phyloP scores from a whole-genome alignment of 129 eudicot species.

The Flaveria trinervia region DNA sequence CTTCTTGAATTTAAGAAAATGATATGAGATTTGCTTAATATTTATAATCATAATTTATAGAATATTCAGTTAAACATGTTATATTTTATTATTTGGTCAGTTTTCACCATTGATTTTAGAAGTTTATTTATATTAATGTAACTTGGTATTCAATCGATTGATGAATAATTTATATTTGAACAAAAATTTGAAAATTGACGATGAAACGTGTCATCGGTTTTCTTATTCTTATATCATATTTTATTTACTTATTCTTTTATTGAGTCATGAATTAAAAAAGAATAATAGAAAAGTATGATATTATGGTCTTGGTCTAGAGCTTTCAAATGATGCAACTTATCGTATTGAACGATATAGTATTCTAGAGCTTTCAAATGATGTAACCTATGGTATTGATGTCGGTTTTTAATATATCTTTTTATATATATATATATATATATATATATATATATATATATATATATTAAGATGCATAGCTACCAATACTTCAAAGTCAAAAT shows the following conservation, averaged over 20 bases:
- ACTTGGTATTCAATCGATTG: neutral
- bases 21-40: no score
- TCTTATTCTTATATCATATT: neutral
- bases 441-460: neutral
- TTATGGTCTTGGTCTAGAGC: neutral
- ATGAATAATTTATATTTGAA: no score
- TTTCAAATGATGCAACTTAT: neutral
- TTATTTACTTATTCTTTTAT: neutral
- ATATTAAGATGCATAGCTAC: neutral
- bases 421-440: neutral
- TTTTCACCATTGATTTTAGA: neutral
- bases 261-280: no score
- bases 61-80: no score
- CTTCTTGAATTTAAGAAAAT: no score
- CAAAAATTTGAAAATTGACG: neutral
- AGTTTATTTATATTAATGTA: neutral
- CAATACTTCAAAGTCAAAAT: neutral
- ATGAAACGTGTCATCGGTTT: neutral
- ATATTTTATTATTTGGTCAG: no score
- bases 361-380: neutral
- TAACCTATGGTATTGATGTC: neutral
- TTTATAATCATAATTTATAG: no score
- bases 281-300: neutral
- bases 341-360: neutral
- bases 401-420: conserved; percentile 2